Evolutionary conservation across 1,284 basidiomycete species (phyloP).

Genomic region (Kwoniella shivajii): DNA sequence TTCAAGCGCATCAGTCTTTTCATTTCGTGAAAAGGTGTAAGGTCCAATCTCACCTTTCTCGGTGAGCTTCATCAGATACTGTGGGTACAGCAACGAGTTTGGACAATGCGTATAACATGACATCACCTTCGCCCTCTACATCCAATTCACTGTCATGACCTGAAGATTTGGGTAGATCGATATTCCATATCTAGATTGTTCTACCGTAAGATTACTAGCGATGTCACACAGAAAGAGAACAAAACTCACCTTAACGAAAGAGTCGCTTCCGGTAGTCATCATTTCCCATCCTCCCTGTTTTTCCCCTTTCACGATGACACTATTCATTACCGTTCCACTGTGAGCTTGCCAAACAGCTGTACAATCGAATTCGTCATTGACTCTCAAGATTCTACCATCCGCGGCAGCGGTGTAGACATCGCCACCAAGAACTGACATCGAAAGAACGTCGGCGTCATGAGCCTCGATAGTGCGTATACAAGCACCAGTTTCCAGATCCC

Average conservation of each 20-base stretch:
- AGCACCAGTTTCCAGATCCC: slow-evolving; percentile 86
- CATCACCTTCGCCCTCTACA: slow-evolving; percentile 51
- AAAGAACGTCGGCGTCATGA: slow-evolving; percentile 80
- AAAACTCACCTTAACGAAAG: slow-evolving; percentile 68
- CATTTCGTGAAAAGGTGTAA: neutral
- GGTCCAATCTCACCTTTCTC: slow-evolving; percentile 64
- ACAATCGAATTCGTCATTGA: slow-evolving; percentile 79
- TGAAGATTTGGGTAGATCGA: slow-evolving; percentile 20
- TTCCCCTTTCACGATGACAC: slow-evolving; percentile 57
- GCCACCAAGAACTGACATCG: slow-evolving; percentile 70
- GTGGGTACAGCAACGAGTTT: slow-evolving; percentile 87
- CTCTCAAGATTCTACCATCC: slow-evolving; percentile 78
- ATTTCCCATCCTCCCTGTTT: slow-evolving; percentile 54
- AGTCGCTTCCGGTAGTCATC: slow-evolving; percentile 82
- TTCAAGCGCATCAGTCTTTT: neutral
- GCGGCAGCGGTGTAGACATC: slow-evolving; percentile 83
- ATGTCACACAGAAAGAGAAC: neutral
- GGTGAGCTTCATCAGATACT: slow-evolving; percentile 70
- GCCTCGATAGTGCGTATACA: slow-evolving; percentile 82
- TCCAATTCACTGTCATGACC: slow-evolving; percentile 27
- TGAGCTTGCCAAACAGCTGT: slow-evolving; percentile 79
- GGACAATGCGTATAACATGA: slow-evolving; percentile 67
- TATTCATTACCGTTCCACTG: slow-evolving; percentile 77
- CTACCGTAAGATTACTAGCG: neutral
- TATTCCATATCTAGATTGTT: slow-evolving; percentile 32